phyloP scores from a whole-genome alignment of 805 yeast genomes.

The Starmerella gropengiesseri region DNA sequence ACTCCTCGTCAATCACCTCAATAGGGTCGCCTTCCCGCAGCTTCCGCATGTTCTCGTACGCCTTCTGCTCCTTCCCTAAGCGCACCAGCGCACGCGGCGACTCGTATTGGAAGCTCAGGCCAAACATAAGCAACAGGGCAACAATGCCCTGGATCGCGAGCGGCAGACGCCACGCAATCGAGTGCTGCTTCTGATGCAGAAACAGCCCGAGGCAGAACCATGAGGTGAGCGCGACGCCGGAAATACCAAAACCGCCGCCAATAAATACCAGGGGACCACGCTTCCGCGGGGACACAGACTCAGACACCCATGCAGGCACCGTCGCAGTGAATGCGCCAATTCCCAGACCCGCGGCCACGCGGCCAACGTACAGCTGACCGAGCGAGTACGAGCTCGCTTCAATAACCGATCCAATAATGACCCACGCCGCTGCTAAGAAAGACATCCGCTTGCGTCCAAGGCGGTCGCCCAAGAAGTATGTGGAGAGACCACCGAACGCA shows the following conservation, averaged over 20 bases:
- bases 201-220: slow-evolving; percentile 61
- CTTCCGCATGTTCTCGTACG: slow-evolving; percentile 17
- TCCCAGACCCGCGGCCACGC: slow-evolving; percentile 58
- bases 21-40: slow-evolving; percentile 14
- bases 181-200: slow-evolving; percentile 42
- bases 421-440: slow-evolving; percentile 35
- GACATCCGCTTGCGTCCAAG: slow-evolving; percentile 48
- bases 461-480: slow-evolving; percentile 46
- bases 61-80: slow-evolving; percentile 24
- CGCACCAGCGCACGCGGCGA: slow-evolving; percentile 38
- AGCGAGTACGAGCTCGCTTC: slow-evolving; percentile 44
- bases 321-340: slow-evolving; percentile 62
- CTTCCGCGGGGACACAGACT: slow-evolving; percentile 46
- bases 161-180: slow-evolving; percentile 59
- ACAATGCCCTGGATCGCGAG: slow-evolving; percentile 46
- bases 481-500: slow-evolving; percentile 51
- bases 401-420: slow-evolving; percentile 47
- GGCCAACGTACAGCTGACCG: slow-evolving; percentile 58
- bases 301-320: slow-evolving; percentile 68
- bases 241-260: slow-evolving; percentile 54
- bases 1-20: slow-evolving; percentile 14
- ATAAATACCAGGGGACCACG: slow-evolving; percentile 53
- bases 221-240: slow-evolving; percentile 59
- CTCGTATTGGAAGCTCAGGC: slow-evolving; percentile 38
- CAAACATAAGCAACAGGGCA: slow-evolving; percentile 35